Percentiles rank a stretch among this genome's conserved stretches.
Evolutionary conservation across 1,139 yeast genomes (phyloP).

Genomic region (Pichia sp.): DNA sequence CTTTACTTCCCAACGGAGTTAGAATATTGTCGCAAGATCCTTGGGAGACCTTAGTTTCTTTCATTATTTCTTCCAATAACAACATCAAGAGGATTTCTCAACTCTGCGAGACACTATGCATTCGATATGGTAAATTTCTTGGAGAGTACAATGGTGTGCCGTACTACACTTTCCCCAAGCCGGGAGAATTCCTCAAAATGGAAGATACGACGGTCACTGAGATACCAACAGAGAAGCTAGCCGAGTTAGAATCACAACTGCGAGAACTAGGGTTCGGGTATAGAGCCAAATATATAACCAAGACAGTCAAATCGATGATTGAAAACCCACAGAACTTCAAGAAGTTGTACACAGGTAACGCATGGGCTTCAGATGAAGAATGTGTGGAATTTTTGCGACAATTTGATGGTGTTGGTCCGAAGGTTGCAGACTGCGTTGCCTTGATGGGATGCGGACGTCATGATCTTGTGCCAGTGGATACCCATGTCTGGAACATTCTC

Average conservation of each 20-base stretch:
- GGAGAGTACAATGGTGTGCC: slow-evolving; percentile 51
- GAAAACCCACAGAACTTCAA: slow-evolving; percentile 34
- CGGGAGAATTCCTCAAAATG: slow-evolving; percentile 43
- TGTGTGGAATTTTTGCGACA: slow-evolving; percentile 57
- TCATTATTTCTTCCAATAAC: slow-evolving; percentile 93
- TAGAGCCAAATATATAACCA: slow-evolving; percentile 80
- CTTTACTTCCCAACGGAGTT: slow-evolving; percentile 52
- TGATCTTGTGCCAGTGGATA: slow-evolving; percentile 90
- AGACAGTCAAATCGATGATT: slow-evolving; percentile 58
- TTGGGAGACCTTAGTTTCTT: slow-evolving; percentile 88
- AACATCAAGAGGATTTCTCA: slow-evolving; percentile 89
- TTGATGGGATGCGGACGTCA: slow-evolving; percentile 88
- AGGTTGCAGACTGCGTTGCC: slow-evolving; percentile 94
- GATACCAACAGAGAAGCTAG: background rate
- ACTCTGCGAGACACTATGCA: slow-evolving; percentile 82
- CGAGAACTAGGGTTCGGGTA: slow-evolving; percentile 79
- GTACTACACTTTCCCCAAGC: slow-evolving; percentile 73
- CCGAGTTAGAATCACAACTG: slow-evolving; percentile 38
- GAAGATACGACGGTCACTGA: background rate
- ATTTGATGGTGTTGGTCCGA: slow-evolving; percentile 92
- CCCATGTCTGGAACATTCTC: slow-evolving; percentile 94
- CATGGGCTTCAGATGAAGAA: slow-evolving; percentile 39
- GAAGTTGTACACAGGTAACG: slow-evolving; percentile 34
- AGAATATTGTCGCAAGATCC: slow-evolving; percentile 89
- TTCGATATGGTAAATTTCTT: slow-evolving; percentile 63